phyloP scores from a whole-genome alignment of 2,329 filamentous ascomycete genomes.

The Didymella glomerata region DNA sequence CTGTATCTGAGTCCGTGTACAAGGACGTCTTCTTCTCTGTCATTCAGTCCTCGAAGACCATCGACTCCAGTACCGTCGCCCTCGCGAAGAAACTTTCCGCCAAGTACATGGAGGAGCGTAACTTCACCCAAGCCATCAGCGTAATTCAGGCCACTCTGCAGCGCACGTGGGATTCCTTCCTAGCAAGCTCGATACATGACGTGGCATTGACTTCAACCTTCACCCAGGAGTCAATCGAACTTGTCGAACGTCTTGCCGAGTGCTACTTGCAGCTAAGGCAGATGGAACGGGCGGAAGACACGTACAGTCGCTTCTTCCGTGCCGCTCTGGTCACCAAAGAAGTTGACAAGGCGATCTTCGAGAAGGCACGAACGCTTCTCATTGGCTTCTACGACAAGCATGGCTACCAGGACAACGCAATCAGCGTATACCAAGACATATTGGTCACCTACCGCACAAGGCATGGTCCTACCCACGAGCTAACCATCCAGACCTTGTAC shows the following conservation, averaged over 20 bases:
- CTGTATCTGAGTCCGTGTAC: slow-evolving; percentile 54
- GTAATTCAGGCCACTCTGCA: slow-evolving; percentile 58
- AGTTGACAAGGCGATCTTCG: slow-evolving; percentile 43
- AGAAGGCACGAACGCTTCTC: slow-evolving; percentile 46
- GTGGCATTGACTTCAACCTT: slow-evolving; percentile 55
- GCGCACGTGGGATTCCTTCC: slow-evolving; percentile 58
- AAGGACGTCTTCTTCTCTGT: slow-evolving; percentile 56
- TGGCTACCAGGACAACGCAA: slow-evolving; percentile 50
- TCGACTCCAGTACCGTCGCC: slow-evolving; percentile 54
- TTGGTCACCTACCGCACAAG: slow-evolving; percentile 46
- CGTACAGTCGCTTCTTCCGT: slow-evolving; percentile 52
- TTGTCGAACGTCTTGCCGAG: slow-evolving; percentile 58
- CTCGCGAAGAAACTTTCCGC: slow-evolving; percentile 53
- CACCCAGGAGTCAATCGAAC: slow-evolving; percentile 56
- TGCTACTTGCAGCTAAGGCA: slow-evolving; percentile 55
- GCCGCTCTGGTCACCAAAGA: slow-evolving; percentile 45
- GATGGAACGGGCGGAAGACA: slow-evolving; percentile 51
- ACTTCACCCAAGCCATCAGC: slow-evolving; percentile 58
- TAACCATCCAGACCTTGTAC: slow-evolving; percentile 59
- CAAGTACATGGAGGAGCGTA: slow-evolving; percentile 57
- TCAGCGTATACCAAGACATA: slow-evolving; percentile 49
- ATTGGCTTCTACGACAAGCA: slow-evolving; percentile 52
- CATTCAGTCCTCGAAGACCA: slow-evolving; percentile 50
- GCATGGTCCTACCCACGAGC: slow-evolving; percentile 51
- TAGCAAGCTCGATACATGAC: slow-evolving; percentile 55